phyloP scores from a whole-genome alignment of 306 rosid species.

The Cucurbita ficifolia region DNA sequence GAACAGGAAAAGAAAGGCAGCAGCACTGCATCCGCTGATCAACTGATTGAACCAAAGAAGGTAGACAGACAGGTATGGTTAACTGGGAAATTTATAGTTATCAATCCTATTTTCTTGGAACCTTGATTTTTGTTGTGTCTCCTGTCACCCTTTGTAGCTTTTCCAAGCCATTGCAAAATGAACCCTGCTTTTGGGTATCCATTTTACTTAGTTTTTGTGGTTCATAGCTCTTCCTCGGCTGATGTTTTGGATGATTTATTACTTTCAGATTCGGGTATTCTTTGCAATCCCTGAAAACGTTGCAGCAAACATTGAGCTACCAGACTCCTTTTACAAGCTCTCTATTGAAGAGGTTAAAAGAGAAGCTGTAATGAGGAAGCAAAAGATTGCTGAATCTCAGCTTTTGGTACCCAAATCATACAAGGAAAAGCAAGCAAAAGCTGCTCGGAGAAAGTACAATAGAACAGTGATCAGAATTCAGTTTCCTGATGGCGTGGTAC shows the following conservation, averaged over 20 bases:
- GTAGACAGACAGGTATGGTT: conserved; percentile 65
- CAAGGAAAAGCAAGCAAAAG: conserved; percentile 86
- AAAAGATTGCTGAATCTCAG: conserved; percentile 86
- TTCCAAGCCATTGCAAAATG: not conserved
- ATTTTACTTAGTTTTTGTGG: not conserved
- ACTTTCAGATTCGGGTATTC: conserved; percentile 70
- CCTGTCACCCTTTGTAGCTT: no score
- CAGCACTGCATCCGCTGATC: conserved; percentile 8
- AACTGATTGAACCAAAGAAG: conserved; percentile 29
- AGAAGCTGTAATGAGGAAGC: conserved; percentile 74
- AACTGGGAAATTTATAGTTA: not conserved
- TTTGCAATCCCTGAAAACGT: conserved; percentile 74
- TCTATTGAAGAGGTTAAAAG: conserved; percentile 63
- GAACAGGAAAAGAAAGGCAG: conserved; percentile 23
- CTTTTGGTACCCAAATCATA: conserved; percentile 70
- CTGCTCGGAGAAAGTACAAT: conserved; percentile 45
- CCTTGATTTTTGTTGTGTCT: not conserved
- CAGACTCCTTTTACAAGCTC: conserved; percentile 74
- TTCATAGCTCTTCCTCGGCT: not conserved
- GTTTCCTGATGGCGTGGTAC: conserved; percentile 90
- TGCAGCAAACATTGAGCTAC: conserved; percentile 77
- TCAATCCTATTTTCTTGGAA: not conserved
- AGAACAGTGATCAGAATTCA: conserved; percentile 65
- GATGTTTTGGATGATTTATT: not conserved
- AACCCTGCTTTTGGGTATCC: not conserved